Base-by-base conservation (phyloP, 306 rosid species). In the Vigna hirtella region DNA sequence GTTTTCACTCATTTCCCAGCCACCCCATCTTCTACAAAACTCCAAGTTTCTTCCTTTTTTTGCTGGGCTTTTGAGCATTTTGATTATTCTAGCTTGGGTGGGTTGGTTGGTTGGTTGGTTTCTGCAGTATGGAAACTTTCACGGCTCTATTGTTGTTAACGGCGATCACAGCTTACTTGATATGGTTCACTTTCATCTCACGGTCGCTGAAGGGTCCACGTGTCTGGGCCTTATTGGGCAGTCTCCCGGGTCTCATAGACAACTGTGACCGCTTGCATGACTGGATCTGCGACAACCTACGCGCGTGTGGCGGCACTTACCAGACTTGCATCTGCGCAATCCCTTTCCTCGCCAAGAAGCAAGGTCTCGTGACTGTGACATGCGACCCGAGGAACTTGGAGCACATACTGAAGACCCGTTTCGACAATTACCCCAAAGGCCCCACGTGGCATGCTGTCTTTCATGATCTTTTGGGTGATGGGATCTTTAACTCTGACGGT, bases 291-390 rank as follows among this genome's bases (percentile, higher is more conserved):
- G 98, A 94, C 52, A 94, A 92, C 86, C 96, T 94, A 38, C 89
- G 96, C 82, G 97, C 90, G 50, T 94, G 96, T 24, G 91, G 90
- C 56, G 98, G 98, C 87, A 94, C 98, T 87, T 94, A 94, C 90
- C 98, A 94, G 66, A 94, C 98, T 15, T 94, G 98, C 91, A 94
- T 92, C 83, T 94, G 96, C 43, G 98, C 98, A 0, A 85, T 94
- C 16, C 98, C 98, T 1, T 94, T 92, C 73, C 87, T 92, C 0
- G 97, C 97, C 4, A 86, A 18, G 64, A 89, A 86, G 71, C 98
- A 95, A 2, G 98, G 98, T 14, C 98, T 95, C 88, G 98, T 95
- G 88, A 95, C 98, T 0, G 97, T 95, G 90, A 92, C 98, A 82
- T 92, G 97, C 28, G 98, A 95, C 87, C 98, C 98, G 34, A 87